Base-by-base conservation (phyloP, 331 rosid genomes). In the Stylosanthes scabra region DNA sequence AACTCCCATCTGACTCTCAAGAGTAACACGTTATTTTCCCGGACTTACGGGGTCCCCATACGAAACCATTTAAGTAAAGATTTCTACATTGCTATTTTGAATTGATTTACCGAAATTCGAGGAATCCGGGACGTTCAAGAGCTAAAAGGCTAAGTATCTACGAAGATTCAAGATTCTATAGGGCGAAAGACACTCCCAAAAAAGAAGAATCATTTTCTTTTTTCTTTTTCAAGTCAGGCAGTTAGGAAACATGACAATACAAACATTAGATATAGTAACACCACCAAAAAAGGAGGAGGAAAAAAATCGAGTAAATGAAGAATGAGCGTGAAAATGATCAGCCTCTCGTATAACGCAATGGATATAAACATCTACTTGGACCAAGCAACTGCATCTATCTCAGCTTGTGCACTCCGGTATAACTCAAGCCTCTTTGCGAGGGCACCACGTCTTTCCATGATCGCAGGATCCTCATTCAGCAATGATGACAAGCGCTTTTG, bases 301-400 rank as follows among this genome's bases (percentile, higher is more conserved):
- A 20, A 20, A 20, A 20, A 20, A 20, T 20, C 25, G n/a, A 45
- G 7, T 49, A 59, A 69, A 65, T 15, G 41, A 64, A 70, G 58
- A 70, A 63, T 75, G 61, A 65, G 20, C 28, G 16, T 28, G 25
- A 78, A 28, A 70, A 25, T 46, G 61, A 49, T 12, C 60, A 52
- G 51, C 47, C 64, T 55, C 70, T 55, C 64, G 72, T 16, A 68
- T 68, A 80, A 77, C n/a, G 61, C 39, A 71, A 62, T 63, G 11
- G 28, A 9, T 27, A 58, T 49, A 10, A 9, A 28, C 15, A 74
- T 73, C 87, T 88, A 93, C 87, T 93, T 93, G 3, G 98, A 82
- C 98, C 98, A 93, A 70, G 96, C 97, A 75, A 89, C 97, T 4
- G 97, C 79, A 50, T 93, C 97, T 27, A 93, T 91, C 13, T 91